Evolutionary conservation across 2,329 filamentous ascomycete genomes (phyloP).

Genomic region (Tolypocladium pustulatum): DNA sequence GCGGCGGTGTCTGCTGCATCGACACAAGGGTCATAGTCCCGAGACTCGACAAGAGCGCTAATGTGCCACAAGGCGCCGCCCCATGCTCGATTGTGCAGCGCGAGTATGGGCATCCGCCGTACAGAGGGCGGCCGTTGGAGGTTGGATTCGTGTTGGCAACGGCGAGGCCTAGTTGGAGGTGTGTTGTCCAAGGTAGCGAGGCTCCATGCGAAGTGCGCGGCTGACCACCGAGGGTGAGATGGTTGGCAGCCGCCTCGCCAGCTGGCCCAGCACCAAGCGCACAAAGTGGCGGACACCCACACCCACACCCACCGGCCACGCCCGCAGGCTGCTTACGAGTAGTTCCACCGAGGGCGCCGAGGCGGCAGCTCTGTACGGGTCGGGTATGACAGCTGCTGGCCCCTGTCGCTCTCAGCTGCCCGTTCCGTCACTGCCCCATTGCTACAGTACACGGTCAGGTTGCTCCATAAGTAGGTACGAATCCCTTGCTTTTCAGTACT

Average conservation of each 20-base stretch:
- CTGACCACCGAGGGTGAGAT: not conserved
- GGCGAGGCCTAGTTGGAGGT: not conserved
- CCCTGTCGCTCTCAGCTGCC: not conserved
- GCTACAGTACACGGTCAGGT: too few relatives aligned
- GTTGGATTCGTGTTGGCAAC: not conserved
- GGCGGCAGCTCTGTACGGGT: not conserved
- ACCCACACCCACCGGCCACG: not conserved
- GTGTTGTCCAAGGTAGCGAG: not conserved
- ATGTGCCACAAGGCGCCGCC: not conserved
- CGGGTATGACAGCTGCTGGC: not conserved
- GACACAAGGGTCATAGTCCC: conserved; percentile 7
- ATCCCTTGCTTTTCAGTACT: not conserved
- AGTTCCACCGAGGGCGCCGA: not conserved
- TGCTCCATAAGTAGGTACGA: too few relatives aligned
- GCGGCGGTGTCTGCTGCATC: conserved; percentile 8
- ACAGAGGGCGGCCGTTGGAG: not conserved
- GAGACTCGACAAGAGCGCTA: conserved; percentile 1
- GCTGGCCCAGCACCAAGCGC: not conserved
- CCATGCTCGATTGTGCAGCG: conserved; percentile 1
- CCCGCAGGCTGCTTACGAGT: too few relatives aligned
- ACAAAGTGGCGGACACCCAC: not conserved
- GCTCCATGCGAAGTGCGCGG: not conserved
- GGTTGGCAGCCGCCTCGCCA: not conserved
- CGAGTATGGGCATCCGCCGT: not conserved
- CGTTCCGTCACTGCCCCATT: not conserved